phyloP scores from a whole-genome alignment of 2,329 filamentous ascomycete genomes.

The Akanthomyces muscarius region DNA sequence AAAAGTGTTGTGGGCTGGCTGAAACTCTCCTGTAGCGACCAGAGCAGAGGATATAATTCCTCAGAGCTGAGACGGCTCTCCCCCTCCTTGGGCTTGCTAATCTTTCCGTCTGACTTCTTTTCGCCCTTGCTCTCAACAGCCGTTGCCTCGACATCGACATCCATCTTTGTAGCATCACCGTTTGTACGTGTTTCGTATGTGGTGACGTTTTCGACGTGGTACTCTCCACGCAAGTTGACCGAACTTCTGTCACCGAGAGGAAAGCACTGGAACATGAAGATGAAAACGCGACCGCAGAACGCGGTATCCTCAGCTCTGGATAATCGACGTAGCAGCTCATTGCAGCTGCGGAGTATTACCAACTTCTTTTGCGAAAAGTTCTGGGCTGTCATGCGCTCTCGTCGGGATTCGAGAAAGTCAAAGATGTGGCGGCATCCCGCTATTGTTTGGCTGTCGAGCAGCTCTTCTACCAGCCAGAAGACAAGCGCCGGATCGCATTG shows the following conservation, averaged over 20 bases:
- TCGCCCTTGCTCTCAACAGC: slow-evolving; percentile 25
- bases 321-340: slow-evolving; percentile 85
- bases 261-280: slow-evolving; percentile 98
- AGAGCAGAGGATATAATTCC: slow-evolving; percentile 84
- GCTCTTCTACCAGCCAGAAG: slow-evolving; percentile 89
- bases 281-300: slow-evolving; percentile 95
- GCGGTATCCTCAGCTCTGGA: slow-evolving; percentile 96
- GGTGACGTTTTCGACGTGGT: slow-evolving; percentile 92
- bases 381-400: slow-evolving; percentile 78
- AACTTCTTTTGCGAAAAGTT: slow-evolving; percentile 81
- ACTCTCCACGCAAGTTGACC: slow-evolving; percentile 93
- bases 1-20: slow-evolving; percentile 86
- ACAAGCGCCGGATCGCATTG: slow-evolving; percentile 73
- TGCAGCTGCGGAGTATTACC: slow-evolving; percentile 88
- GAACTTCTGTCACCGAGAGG: slow-evolving; percentile 95
- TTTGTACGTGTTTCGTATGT: slow-evolving; percentile 57
- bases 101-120: slow-evolving; percentile 24
- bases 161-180: slow-evolving; percentile 47
- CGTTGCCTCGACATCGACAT: slow-evolving; percentile 54
- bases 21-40: slow-evolving; percentile 88
- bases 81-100: slow-evolving; percentile 39
- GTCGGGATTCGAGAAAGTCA: slow-evolving; percentile 88
- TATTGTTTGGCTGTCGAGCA: slow-evolving; percentile 94
- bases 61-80: slow-evolving; percentile 62
- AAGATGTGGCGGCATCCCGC: slow-evolving; percentile 87